phyloP scores from a whole-genome alignment of 768 basidiomycete genomes.

The Cyathus striatus region DNA sequence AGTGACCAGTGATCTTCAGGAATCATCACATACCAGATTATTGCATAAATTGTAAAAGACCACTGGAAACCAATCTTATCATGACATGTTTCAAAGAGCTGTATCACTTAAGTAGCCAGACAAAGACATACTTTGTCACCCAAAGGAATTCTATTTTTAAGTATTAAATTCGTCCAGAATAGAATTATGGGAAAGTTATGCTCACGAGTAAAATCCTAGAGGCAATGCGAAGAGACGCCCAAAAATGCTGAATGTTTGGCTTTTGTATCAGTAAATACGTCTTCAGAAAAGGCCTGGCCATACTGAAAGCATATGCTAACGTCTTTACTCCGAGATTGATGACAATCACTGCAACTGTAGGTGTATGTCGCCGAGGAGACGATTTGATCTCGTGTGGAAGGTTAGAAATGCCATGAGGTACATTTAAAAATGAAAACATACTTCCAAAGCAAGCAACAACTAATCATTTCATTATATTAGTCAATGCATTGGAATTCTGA shows the following conservation, averaged over 20 bases:
- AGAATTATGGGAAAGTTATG: not conserved
- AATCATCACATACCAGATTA: conserved; percentile 18
- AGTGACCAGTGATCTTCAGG: not conserved
- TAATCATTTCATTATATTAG: conserved; percentile 6
- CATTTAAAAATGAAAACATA: conserved; percentile 7
- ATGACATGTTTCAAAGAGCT: too few species aligned
- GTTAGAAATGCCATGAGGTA: not conserved
- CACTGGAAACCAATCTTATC: conserved; percentile 30
- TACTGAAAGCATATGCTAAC: conserved; percentile 34
- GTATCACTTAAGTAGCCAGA: too few species aligned
- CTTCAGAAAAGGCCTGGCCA: not conserved
- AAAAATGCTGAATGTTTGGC: conserved; percentile 19
- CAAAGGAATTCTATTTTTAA: conserved; percentile 25
- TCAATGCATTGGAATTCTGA: not conserved
- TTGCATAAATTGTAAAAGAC: conserved; percentile 30
- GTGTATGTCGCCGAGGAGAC: conserved; percentile 31
- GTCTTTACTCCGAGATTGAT: conserved; percentile 28
- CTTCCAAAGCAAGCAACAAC: conserved; percentile 32
- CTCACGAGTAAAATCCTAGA: conserved; percentile 33
- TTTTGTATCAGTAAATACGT: not conserved
- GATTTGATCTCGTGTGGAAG: conserved; percentile 23
- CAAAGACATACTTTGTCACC: too few species aligned
- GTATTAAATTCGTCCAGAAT: not conserved
- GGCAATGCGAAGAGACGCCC: conserved; percentile 30
- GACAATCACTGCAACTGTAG: conserved; percentile 34